Evolutionary conservation across 2,329 filamentous ascomycete genomes (phyloP).

Genomic region (Penicillium hesseltinei): DNA sequence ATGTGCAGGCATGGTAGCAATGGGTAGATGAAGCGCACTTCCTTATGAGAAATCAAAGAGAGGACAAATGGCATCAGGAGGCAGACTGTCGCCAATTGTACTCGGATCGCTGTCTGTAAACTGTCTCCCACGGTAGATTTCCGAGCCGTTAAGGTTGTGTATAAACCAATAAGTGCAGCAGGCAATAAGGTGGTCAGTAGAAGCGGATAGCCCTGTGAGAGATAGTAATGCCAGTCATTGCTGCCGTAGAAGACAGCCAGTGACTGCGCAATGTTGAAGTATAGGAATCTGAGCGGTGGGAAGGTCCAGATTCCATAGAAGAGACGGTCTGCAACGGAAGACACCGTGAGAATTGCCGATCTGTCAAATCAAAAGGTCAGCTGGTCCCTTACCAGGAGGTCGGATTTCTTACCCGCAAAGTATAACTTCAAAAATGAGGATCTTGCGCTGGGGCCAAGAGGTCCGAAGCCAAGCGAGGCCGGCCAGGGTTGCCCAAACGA

Average conservation of each 20-base stretch:
- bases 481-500: constrained; percentile 76
- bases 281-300: constrained; percentile 79
- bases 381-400: background rate
- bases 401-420: constrained; percentile 53
- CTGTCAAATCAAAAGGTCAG: constrained; percentile 33
- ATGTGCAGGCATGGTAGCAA: constrained; percentile 83
- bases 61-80: constrained; percentile 61
- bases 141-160: constrained; percentile 46
- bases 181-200: constrained; percentile 80
- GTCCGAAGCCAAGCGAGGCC: constrained; percentile 51
- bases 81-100: constrained; percentile 58
- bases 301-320: constrained; percentile 89
- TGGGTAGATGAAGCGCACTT: constrained; percentile 95
- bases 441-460: constrained; percentile 45
- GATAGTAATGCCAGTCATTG: constrained; percentile 90
- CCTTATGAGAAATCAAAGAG: constrained; percentile 86
- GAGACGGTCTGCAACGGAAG: constrained; percentile 66
- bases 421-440: constrained; percentile 62
- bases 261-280: constrained; percentile 86
- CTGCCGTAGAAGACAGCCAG: constrained; percentile 89
- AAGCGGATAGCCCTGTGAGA: constrained; percentile 84
- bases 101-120: constrained; percentile 43
- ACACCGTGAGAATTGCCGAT: constrained; percentile 61
- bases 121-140: constrained; percentile 32
- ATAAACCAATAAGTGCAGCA: constrained; percentile 67